These are phyloP conservation scores for Suillus spraguei DNA, from an alignment of 768 basidiomycete species.

Conservation along the genomic window DNA sequence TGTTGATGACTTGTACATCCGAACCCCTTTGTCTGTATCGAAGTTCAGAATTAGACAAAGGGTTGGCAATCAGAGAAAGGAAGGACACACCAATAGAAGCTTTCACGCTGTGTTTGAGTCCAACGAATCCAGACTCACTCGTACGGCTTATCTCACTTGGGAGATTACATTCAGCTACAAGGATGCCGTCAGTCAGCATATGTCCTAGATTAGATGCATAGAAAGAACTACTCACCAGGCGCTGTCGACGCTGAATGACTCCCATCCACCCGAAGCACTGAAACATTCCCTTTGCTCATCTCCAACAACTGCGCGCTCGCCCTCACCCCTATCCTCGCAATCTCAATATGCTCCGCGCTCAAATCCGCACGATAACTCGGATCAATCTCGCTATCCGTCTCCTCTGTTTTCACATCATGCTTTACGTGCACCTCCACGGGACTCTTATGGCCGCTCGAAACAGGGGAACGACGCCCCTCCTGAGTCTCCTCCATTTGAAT, in stretches of 20 bases:
- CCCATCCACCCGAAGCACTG: constrained; percentile 17
- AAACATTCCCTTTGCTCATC: constrained; percentile 26
- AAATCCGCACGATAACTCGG: constrained; percentile 16
- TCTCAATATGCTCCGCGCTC: constrained; percentile 33
- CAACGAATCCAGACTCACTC: constrained; percentile 43
- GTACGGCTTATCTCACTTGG: constrained; percentile 27
- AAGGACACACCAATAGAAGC: constrained; percentile 65
- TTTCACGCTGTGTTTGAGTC: constrained; percentile 71
- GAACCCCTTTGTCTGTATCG: constrained; percentile 64
- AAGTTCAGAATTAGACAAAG: background rate
- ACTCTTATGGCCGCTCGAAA: constrained; percentile 11
- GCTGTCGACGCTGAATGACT: constrained; percentile 16
- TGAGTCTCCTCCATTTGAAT: constrained; percentile 31
- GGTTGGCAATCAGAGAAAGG: background rate
- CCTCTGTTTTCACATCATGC: constrained; percentile 4
- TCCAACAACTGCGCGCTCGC: constrained; percentile 31
- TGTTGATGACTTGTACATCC: constrained; percentile 66
- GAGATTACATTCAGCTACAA: constrained; percentile 23
- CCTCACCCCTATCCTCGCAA: constrained; percentile 31
- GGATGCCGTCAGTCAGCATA: background rate
- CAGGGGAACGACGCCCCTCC: constrained; percentile 11
- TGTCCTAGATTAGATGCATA: background rate
- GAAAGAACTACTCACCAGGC: constrained; percentile 1
- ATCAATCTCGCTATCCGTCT: constrained; percentile 14
- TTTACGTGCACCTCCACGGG: constrained; percentile 7